Evolutionary conservation across 768 basidiomycete species (phyloP), one percentile per base, ranked within the genome.

Genomic region (Leucocoprinus leucothites): DNA sequence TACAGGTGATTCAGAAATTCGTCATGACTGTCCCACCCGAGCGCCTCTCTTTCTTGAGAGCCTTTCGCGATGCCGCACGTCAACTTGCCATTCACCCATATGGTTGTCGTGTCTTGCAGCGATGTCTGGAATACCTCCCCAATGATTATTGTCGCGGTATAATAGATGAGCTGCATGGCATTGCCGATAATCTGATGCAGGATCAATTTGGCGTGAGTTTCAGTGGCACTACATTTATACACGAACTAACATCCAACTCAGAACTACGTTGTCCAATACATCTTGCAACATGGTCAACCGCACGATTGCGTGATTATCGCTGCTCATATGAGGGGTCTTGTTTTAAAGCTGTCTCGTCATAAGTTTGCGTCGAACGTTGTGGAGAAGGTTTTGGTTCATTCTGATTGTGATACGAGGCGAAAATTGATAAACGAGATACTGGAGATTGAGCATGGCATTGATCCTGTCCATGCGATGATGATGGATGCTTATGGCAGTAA

Each of bases 311-410:
- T 76, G 2, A 71, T 79, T 53, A 80, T 97, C 35, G 76, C 94
- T 53, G 69, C 74, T 13, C 82, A 84, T 60, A 77, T 98, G 48
- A 82, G 78, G 8, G 91, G 91, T 2, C 86, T 91, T 63, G 80
- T 98, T 67, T 67, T 94, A 41, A 75, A 77, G 58, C 84, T 95
- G 79, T 82, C 92, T 1, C 82, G 85, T 50, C 92, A 93, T 67
- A 96, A 96, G 67, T 96, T 91, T 64, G 94, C 93, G 4, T 97
- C 94, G 4, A 98, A 99, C 64, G 96, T 98, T 18, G 90, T 89
- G 68, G 95, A 96, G 72, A 94, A 93, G 69, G 93, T 92, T 4
- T 78, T 96, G 34, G 68, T 85, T 25, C 83, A 78, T 31, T 83
- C 89, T 0, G 80, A 83, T 51, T 31, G 76, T 0, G 85, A 86